Evolutionary conservation across 345 rosid species (phyloP).

Genomic region (Nephelium lappaceum): DNA sequence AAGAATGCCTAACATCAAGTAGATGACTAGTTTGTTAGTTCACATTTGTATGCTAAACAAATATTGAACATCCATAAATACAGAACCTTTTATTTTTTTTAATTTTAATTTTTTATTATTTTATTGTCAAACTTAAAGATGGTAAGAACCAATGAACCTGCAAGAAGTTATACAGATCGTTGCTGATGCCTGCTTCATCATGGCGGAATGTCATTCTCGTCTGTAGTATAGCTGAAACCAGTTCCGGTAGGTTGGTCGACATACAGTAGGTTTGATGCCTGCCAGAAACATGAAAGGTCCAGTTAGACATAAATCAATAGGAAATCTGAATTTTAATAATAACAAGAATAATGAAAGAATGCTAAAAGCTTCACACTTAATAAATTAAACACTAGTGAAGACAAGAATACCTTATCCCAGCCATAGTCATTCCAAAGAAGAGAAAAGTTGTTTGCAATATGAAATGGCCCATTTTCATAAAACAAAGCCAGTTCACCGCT

Average conservation of each 20-base stretch:
- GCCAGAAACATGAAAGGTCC: neutral
- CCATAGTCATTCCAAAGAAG: conserved; percentile 83
- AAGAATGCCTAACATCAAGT: conserved; percentile 59
- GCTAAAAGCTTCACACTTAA: neutral
- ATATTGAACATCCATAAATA: neutral
- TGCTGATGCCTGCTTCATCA: conserved; percentile 74
- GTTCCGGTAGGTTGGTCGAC: conserved; percentile 95
- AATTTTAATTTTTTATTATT: neutral
- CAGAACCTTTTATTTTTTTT: neutral
- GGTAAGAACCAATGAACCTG: conserved; percentile 50
- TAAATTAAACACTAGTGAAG: neutral
- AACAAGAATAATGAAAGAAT: neutral
- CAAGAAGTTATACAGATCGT: conserved; percentile 78
- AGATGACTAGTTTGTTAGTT: neutral
- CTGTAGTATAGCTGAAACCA: conserved; percentile 75
- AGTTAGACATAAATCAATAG: too few species aligned
- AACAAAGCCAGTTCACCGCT: conserved; percentile 80
- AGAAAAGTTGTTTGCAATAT: conserved; percentile 55
- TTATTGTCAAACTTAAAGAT: neutral
- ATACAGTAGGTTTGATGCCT: conserved; percentile 78
- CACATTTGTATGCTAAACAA: neutral
- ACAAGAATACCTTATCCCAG: conserved; percentile 70
- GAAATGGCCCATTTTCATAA: conserved; percentile 90
- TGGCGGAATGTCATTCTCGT: conserved; percentile 54
- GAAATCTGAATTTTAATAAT: neutral